phyloP scores from a whole-genome alignment of 2,329 filamentous ascomycete species.

The Aspergillus calidoustus region DNA sequence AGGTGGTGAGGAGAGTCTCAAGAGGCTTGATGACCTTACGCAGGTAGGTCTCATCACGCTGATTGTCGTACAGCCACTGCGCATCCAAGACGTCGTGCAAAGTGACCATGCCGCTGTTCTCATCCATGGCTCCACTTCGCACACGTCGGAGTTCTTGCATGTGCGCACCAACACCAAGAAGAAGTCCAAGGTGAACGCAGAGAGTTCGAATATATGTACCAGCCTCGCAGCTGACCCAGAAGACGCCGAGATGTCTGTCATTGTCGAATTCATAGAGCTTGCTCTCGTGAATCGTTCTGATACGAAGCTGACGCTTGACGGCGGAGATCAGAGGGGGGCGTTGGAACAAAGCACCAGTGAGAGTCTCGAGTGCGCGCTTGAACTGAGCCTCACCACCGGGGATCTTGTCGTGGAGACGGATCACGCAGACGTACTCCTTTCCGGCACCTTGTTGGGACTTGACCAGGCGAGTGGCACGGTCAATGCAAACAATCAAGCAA shows the following conservation, averaged over 20 bases:
- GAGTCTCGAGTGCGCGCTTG: conserved; percentile 87
- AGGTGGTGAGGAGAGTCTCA: conserved; percentile 86
- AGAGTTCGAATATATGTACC: conserved; percentile 99
- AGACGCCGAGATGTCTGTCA: conserved; percentile 93
- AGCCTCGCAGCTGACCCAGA: conserved; percentile 99
- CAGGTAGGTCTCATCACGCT: conserved; percentile 89
- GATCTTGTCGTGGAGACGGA: conserved; percentile 92
- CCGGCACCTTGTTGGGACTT: conserved; percentile 98
- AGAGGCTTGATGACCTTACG: conserved; percentile 89
- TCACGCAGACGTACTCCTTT: conserved; percentile 98
- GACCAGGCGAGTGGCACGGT: conserved; percentile 94
- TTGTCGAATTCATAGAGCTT: conserved; percentile 98
- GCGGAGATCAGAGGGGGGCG: conserved; percentile 96
- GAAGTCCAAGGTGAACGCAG: conserved; percentile 85
- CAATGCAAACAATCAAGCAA: conserved; percentile 92
- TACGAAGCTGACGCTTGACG: conserved; percentile 97
- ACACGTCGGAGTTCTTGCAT: conserved; percentile 98
- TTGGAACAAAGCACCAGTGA: conserved; percentile 96
- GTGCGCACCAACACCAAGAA: conserved; percentile 85
- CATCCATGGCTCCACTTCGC: conserved; percentile 91
- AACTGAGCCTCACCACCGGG: conserved; percentile 93
- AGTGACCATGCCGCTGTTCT: conserved; percentile 85
- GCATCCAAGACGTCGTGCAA: conserved; percentile 95
- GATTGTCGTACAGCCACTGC: conserved; percentile 95
- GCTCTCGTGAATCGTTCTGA: conserved; percentile 96